Evolutionary conservation across 345 rosid species (phyloP).

Genomic region (Citrus trifoliata): DNA sequence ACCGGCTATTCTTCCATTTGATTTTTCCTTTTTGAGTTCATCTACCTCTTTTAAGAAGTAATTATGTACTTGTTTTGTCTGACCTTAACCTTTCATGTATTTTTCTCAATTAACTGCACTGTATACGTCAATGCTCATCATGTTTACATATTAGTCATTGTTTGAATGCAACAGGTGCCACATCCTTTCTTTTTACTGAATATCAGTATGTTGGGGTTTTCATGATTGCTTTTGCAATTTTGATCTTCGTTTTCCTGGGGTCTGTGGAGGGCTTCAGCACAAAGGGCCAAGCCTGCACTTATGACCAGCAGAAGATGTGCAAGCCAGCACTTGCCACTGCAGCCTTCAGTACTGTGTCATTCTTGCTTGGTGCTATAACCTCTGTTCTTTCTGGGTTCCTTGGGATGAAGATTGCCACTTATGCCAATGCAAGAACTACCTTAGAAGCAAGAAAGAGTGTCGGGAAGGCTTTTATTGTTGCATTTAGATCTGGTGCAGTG

Average conservation of each 20-base stretch:
- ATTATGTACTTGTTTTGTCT: not conserved
- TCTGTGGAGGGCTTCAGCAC: conserved; percentile 47
- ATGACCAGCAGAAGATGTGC: conserved; percentile 26
- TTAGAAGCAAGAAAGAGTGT: conserved; percentile 52
- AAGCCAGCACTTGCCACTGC: conserved; percentile 48
- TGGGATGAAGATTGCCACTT: conserved; percentile 54
- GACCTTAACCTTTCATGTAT: not conserved
- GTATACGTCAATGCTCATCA: not conserved
- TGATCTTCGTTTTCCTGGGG: conserved; percentile 43
- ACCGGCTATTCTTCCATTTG: too few species aligned
- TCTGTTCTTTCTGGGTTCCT: conserved; percentile 42
- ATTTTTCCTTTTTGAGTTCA: not conserved
- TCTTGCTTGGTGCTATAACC: conserved; percentile 44
- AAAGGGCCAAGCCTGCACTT: conserved; percentile 35
- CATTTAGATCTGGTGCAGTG: conserved; percentile 72
- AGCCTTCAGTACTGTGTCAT: conserved; percentile 35
- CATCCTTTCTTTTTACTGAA: conserved; percentile 46
- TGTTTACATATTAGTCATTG: not conserved
- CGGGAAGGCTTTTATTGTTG: conserved; percentile 44
- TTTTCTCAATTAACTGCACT: not conserved
- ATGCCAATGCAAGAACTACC: conserved; percentile 50
- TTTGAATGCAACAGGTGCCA: conserved; percentile 28
- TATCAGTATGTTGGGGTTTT: conserved; percentile 45
- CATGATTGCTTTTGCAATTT: conserved; percentile 43
- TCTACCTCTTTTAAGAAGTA: not conserved